Percentiles rank a stretch among this genome's conserved stretches.
phyloP scores from a whole-genome alignment of 1,284 basidiomycete species.

The Cutaneotrichosporon daszewskae region DNA sequence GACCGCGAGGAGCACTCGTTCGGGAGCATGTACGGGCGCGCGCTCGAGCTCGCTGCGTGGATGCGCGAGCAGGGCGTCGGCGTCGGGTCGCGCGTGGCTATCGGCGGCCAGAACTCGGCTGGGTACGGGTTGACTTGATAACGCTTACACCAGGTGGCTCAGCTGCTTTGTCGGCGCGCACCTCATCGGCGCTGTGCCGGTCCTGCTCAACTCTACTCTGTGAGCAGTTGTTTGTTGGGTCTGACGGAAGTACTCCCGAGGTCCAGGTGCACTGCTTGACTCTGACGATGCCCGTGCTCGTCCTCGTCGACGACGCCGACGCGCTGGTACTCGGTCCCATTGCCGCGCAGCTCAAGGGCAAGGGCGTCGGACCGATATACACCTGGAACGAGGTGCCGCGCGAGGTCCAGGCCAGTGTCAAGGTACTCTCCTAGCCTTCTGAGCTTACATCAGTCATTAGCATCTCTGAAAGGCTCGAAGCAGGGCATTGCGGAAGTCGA shows the following conservation, averaged over 20 bases:
- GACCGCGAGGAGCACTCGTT: conserved; percentile 24
- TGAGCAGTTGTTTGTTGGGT: too few species aligned
- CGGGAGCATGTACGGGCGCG: conserved; percentile 21
- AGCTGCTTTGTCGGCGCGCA: conserved; percentile 32
- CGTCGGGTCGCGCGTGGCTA: conserved; percentile 28
- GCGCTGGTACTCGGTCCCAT: conserved; percentile 21
- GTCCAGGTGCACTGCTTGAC: conserved; percentile 26
- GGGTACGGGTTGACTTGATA: background rate
- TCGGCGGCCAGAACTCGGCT: conserved; percentile 34
- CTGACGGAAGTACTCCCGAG: conserved; percentile 10
- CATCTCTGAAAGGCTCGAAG: too few species aligned
- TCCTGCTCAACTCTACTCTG: conserved; percentile 40
- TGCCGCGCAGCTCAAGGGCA: background rate
- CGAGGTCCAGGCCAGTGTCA: background rate
- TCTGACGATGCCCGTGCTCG: conserved; percentile 24
- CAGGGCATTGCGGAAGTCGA: too few species aligned
- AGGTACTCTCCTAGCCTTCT: too few species aligned
- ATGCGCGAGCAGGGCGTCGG: conserved; percentile 29
- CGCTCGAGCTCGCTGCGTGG: conserved; percentile 26
- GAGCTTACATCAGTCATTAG: too few species aligned
- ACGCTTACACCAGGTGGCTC: conserved; percentile 36
- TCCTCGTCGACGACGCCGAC: conserved; percentile 30
- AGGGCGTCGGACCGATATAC: conserved; percentile 8
- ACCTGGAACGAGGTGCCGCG: conserved; percentile 6
- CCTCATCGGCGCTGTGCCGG: conserved; percentile 35